phyloP scores from a whole-genome alignment of 129 eudicot species.

The Centaurea solstitialis region DNA sequence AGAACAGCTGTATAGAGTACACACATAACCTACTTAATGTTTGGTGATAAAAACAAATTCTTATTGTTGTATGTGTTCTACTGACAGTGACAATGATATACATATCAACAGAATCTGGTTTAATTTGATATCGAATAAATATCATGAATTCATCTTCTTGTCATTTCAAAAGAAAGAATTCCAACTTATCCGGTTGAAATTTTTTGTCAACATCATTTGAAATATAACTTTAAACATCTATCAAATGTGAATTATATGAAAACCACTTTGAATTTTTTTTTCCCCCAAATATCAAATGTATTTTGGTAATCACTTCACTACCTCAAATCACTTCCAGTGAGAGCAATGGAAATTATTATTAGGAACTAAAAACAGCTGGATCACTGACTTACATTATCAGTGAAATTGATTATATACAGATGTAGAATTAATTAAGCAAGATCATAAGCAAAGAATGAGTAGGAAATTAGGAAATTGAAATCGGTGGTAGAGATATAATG shows the following conservation, averaged over 20 bases:
- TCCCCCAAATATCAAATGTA: not conserved
- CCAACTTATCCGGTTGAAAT: not conserved
- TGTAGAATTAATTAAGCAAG: slow-evolving; percentile 4
- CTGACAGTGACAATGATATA: not conserved
- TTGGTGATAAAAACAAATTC: not conserved
- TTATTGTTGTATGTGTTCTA: not conserved
- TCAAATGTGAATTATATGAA: not conserved
- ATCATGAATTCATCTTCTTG: not conserved
- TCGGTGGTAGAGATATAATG: not conserved
- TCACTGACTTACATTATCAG: not conserved
- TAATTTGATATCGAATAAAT: not conserved
- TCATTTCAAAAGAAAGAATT: not conserved
- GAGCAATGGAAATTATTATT: not conserved
- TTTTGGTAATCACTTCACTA: not conserved
- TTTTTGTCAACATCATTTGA: slow-evolving; percentile 1
- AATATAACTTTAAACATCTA: not conserved
- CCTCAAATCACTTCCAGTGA: not conserved
- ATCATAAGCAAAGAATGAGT: slow-evolving; percentile 3
- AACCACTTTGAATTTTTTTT: not conserved
- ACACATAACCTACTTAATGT: not conserved
- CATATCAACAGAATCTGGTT: not conserved
- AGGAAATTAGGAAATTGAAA: not conserved
- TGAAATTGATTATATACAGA: not conserved
- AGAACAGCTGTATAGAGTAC: not conserved
- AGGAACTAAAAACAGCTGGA: not conserved